These are phyloP conservation scores for Strobilomyces echinocephalus DNA, from an alignment of 768 basidiomycete genomes.

Conservation along the genomic window DNA sequence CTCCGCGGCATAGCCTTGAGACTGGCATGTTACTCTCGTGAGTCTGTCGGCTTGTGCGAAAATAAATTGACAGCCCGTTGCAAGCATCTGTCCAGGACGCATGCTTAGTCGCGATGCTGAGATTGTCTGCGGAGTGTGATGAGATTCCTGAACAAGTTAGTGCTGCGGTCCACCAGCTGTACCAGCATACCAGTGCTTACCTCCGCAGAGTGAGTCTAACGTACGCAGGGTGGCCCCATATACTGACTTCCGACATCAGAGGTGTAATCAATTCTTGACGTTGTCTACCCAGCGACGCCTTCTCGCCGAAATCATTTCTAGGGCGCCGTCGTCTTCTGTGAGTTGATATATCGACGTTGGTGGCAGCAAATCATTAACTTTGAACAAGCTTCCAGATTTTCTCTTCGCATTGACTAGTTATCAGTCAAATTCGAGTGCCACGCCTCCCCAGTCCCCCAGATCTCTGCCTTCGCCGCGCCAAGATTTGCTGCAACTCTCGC, in stretches of 20 bases:
- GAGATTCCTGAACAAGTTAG: slow-evolving; percentile 45
- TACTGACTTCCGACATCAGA: slow-evolving; percentile 37
- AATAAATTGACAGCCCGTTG: neutral
- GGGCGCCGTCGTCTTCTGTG: slow-evolving; percentile 55
- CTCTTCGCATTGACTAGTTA: slow-evolving; percentile 44
- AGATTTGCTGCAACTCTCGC: slow-evolving; percentile 13
- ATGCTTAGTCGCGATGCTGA: slow-evolving; percentile 66
- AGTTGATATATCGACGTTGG: slow-evolving; percentile 17
- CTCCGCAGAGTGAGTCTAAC: slow-evolving; percentile 49
- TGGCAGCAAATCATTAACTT: slow-evolving; percentile 4
- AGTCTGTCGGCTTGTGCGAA: slow-evolving; percentile 25
- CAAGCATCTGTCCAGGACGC: slow-evolving; percentile 71
- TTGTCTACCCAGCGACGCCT: slow-evolving; percentile 41
- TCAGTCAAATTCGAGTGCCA: slow-evolving; percentile 10
- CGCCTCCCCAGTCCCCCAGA: slow-evolving; percentile 8
- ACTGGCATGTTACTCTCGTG: slow-evolving; percentile 41
- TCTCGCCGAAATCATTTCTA: slow-evolving; percentile 44
- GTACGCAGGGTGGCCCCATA: neutral
- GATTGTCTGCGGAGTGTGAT: slow-evolving; percentile 56
- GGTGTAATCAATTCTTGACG: slow-evolving; percentile 64
- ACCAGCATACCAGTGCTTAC: slow-evolving; percentile 44
- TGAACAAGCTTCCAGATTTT: slow-evolving; percentile 66
- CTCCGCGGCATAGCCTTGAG: slow-evolving; percentile 43
- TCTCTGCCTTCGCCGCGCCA: slow-evolving; percentile 13
- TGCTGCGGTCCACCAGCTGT: slow-evolving; percentile 39